Base-by-base conservation (phyloP, 1,139 yeast species). In the Citeromyces hawaiiensis region DNA sequence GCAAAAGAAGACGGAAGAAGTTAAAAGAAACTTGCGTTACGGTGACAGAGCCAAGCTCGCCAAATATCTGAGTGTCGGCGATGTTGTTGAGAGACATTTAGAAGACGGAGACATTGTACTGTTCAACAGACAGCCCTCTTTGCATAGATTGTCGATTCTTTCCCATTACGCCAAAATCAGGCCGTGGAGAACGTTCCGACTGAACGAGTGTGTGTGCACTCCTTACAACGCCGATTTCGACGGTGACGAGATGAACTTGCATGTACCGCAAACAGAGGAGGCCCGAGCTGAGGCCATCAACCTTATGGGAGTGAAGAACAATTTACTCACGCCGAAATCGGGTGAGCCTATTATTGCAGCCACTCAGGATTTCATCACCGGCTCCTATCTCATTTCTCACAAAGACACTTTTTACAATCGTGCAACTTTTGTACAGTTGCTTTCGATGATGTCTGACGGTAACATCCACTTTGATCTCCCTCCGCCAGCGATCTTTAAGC, bases 341-440 rank as follows among this genome's bases (percentile, higher is more conserved):
- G 99, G 99, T 52, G 98, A 93, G 54, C 99, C 99, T 0, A 93
- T 93, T 53, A 91, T 93, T 69, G 98, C 98, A 2, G 99, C 99
- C 7, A 93, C 98, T 2, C 99, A 93, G 66, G 99, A 93, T 74
- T 93, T 93, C 66, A 91, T 93, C 50, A 88, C 97, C 4, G 98
- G 97, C 13, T 85, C 96, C 0, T 93, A 81, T 57, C 67, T 93
- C 49, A 85, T 93, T 37, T 83, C 96, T 0, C 88, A 83, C 52
- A 93, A 91, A 59, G 98, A 93, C 56, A 73, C 94, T 1, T 93
- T 93, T 56, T 91, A 74, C 54, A 95, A 88, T 56, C 72, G 96
- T 47, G 94, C 93, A 1, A 67, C 86, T 3, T 74, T 93, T 43
- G 76, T 82, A 10, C 95, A 86, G 57, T 57, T 93, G 38, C 68